Evolutionary conservation across 2,329 filamentous ascomycete genomes (phyloP), one percentile per base, ranked within the genome.

Genomic region (Blastomyces parvus): DNA sequence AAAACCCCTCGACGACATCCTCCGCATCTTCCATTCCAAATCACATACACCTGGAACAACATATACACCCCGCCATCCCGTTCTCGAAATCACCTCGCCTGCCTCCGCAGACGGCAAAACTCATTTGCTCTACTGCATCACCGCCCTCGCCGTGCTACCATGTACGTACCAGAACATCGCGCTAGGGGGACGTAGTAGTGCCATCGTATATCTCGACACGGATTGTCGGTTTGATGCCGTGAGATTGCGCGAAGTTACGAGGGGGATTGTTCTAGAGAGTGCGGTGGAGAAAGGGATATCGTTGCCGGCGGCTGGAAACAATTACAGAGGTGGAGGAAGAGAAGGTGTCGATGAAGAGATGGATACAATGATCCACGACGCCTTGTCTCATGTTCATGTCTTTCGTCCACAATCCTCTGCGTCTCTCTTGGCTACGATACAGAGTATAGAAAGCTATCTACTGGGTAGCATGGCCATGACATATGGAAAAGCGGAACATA

Each of bases 341-440:
- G 22, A 25, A 33, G 48, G 55, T 40, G 53, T 63, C 1, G 44
- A 59, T 42, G 38, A 27, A 3, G 57, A 46, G 7, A 6, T 59
- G 40, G 6, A 48, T 30, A n/a, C 14, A n/a, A 50, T 71, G 1
- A 69, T 84, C 17, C 64, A 67, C n/a, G 67, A 67, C 27, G 73
- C 77, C 3, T 74, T 88, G 0, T 69, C 74, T 36, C 84, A 87
- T 68, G 71, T 87, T 46, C 84, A 87, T 70, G 75, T 87, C 65
- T 83, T 86, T 73, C 79, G 75, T 2, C 83, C 84, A 0, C 77
- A 81, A 55, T 82, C 81, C 0, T 82, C 82, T 30, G 57, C 73
- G 2, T 76, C 80, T 1, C 72, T 86, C 0, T 72, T 85, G 2
- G 70, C 79, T 7, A 83, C 82, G 0, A 69, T 87, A 0, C 65